Evolutionary conservation across 495 filamentous ascomycete species (phyloP).

Genomic region (Penicillium arizonense): DNA sequence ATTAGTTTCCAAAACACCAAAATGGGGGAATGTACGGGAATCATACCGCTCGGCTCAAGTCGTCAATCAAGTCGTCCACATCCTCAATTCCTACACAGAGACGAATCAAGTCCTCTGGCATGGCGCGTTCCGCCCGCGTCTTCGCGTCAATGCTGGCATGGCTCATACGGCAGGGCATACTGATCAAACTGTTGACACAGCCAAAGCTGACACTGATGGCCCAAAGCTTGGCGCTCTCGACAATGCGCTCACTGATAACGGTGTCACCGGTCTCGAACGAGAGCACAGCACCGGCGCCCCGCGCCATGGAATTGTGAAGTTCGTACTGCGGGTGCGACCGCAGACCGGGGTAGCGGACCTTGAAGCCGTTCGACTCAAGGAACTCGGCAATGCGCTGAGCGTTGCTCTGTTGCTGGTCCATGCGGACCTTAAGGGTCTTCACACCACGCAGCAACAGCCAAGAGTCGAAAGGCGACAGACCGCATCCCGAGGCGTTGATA

Average conservation of each 20-base stretch:
- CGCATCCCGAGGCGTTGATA: constrained; percentile 93
- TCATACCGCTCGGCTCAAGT: constrained; percentile 83
- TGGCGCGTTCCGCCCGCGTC: constrained; percentile 80
- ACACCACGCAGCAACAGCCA: constrained; percentile 93
- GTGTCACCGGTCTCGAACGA: constrained; percentile 93
- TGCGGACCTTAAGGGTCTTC: constrained; percentile 94
- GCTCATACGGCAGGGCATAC: constrained; percentile 99
- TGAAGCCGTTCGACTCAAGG: constrained; percentile 87
- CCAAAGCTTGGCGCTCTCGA: constrained; percentile 88
- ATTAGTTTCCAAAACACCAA: constrained; percentile 11
- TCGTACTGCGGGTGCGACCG: constrained; percentile 95
- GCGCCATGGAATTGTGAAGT: constrained; percentile 90
- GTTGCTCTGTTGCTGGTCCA: constrained; percentile 96
- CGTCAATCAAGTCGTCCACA: constrained; percentile 87
- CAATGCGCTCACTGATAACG: constrained; percentile 80
- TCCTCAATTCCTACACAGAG: constrained; percentile 98
- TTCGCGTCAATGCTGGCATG: constrained; percentile 97
- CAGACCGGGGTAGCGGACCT: constrained; percentile 90
- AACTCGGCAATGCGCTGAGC: constrained; percentile 89
- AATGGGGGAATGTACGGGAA: constrained; percentile 2
- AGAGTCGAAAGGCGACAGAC: constrained; percentile 89
- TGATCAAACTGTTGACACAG: constrained; percentile 97
- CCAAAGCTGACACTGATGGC: constrained; percentile 96
- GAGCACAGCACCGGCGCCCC: constrained; percentile 89
- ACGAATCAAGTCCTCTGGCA: constrained; percentile 95